Base-by-base conservation (phyloP, 106 monocot genomes). In the Acanthochlamys bracteata region DNA sequence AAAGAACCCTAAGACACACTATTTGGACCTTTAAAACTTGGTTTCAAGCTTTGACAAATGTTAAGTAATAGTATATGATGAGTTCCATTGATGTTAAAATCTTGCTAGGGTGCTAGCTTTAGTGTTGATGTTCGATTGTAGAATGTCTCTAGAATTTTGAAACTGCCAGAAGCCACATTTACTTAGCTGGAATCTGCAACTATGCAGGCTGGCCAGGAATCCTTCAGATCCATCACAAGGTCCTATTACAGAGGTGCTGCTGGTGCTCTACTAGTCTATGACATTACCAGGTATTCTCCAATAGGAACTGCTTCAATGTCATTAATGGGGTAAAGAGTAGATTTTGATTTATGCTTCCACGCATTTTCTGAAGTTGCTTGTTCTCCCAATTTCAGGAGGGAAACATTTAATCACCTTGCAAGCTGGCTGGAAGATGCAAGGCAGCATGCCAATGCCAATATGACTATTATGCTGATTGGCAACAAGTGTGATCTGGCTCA, bases 171-270 rank as follows among this genome's bases (percentile, higher is more conserved):
- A n/a, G n/a, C n/a, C n/a, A n/a, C n/a, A n/a, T n/a, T 33, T 33
- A n/a, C n/a, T 33, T 33, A 9, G 12, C 10, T 49, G 49, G 49
- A 4, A 49, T 49, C 17, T 49, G 15, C 17, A 2, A 49, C 3
- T 49, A 14, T 71, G 22, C 69, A 92, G 86, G 86, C 86, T 15
- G 91, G 91, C 20, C 91, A 86, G 66, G 91, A 92, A 75, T 78
- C 86, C 0, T 92, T 92, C 61, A 73, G 91, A 61, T 92, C 91
- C 11, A 92, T 92, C 39, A 92, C 91, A 41, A 86, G 86, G 57
- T 86, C 86, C 12, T 86, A 92, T 51, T 92, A 92, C 53, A 83
- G 91, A 76, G 86, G 86, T 4, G 86, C 86, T 71, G 91, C 91
- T 59, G 91, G 86, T 39, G 91, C 86, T 20, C 84, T 89, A 21